These are phyloP conservation scores for Colletotrichum eremochloae DNA, from an alignment of 2,329 filamentous ascomycete species.

Conservation along the genomic window DNA sequence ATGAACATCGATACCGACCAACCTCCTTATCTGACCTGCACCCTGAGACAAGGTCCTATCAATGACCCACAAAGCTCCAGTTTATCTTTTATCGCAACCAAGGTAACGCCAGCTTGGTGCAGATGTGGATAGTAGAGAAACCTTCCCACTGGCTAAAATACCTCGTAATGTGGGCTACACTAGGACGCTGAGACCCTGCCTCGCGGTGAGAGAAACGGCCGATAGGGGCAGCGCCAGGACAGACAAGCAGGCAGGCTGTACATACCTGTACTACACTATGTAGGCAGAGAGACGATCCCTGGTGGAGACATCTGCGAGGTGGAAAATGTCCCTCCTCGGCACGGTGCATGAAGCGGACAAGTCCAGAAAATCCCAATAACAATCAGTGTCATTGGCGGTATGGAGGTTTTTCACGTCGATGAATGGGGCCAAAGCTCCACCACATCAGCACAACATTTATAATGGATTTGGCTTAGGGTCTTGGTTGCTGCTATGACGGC, in stretches of 20 bases:
- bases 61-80: constrained; percentile 38
- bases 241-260: not conserved
- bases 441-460: constrained; percentile 39
- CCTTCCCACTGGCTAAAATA: constrained; percentile 25
- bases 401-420: constrained; percentile 30
- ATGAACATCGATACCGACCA: constrained; percentile 26
- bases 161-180: constrained; percentile 29
- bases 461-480: constrained; percentile 32
- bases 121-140: constrained; percentile 18
- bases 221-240: constrained; percentile 20
- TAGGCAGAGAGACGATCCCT: constrained; percentile 26
- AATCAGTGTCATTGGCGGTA: constrained; percentile 35
- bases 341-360: constrained; percentile 35
- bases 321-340: constrained; percentile 33
- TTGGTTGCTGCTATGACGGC: constrained; percentile 19
- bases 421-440: constrained; percentile 32
- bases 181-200: constrained; percentile 19
- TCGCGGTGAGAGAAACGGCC: constrained; percentile 5
- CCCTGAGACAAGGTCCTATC: constrained; percentile 41
- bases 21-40: constrained; percentile 17
- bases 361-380: constrained; percentile 19
- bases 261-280: too few relatives aligned
- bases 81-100: constrained; percentile 39
- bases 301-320: constrained; percentile 34
- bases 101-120: constrained; percentile 38